Conservation (phyloP, 768 basidiomycete genomes). For the Boletellus ananiceps region DNA sequence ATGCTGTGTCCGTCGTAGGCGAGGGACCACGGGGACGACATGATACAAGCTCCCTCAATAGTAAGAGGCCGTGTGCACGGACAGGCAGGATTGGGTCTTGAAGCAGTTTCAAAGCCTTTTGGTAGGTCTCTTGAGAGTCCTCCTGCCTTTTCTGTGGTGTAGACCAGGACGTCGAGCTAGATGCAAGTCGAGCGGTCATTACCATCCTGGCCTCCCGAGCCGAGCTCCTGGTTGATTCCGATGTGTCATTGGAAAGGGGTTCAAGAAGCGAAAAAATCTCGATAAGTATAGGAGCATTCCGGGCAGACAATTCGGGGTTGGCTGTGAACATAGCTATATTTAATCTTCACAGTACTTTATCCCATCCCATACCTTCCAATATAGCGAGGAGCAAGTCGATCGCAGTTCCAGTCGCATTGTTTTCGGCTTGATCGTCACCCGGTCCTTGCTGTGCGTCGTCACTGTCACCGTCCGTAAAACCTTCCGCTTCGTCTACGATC, state of each 20-base stretch:
- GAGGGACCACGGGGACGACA: slow-evolving; percentile 17
- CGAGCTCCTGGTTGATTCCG: slow-evolving; percentile 48
- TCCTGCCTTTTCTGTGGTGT: slow-evolving; percentile 17
- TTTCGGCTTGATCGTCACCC: slow-evolving; percentile 40
- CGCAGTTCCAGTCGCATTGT: slow-evolving; percentile 72
- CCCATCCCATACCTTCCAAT: slow-evolving; percentile 63
- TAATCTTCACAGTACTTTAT: not conserved
- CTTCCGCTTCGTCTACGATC: slow-evolving; percentile 34
- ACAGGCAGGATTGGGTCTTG: slow-evolving; percentile 93
- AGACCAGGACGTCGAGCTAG: slow-evolving; percentile 39
- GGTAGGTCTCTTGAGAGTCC: slow-evolving; percentile 63
- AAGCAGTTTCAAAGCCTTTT: slow-evolving; percentile 79
- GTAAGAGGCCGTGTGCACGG: slow-evolving; percentile 84
- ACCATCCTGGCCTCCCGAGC: slow-evolving; percentile 81
- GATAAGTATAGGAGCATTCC: slow-evolving; percentile 57
- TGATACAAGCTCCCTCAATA: slow-evolving; percentile 74
- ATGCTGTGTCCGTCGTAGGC: slow-evolving; percentile 46
- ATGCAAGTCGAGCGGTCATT: slow-evolving; percentile 74
- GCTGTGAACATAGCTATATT: slow-evolving; percentile 20
- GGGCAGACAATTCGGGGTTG: slow-evolving; percentile 58
- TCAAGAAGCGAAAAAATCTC: slow-evolving; percentile 69
- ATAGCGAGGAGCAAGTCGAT: slow-evolving; percentile 78
- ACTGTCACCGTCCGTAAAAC: slow-evolving; percentile 49
- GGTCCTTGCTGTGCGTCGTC: slow-evolving; percentile 46
- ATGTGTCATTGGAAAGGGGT: slow-evolving; percentile 44